Percentiles rank a stretch among this genome's conserved stretches.
Conservation (phyloP, 768 basidiomycete species). For the Tulasnella sp. region DNA sequence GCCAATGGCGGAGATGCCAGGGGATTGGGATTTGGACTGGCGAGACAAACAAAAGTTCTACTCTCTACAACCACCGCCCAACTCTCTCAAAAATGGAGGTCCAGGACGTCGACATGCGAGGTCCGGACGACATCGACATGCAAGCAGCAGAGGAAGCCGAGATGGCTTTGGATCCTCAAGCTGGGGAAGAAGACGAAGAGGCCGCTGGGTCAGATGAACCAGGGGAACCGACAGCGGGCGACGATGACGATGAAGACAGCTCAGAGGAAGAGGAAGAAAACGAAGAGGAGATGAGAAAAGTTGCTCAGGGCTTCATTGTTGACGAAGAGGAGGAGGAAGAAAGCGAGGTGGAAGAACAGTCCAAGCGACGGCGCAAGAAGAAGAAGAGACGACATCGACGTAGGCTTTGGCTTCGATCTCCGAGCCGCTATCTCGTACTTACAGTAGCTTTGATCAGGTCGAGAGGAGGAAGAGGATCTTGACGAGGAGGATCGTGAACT, state of each 20-base stretch:
- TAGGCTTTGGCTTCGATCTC: slow-evolving; percentile 32
- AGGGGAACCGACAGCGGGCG: slow-evolving; percentile 30
- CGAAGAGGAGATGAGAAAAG: slow-evolving; percentile 74
- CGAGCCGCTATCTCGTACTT: slow-evolving; percentile 18
- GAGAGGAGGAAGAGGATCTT: slow-evolving; percentile 42
- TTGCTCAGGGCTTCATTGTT: slow-evolving; percentile 89
- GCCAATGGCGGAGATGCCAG: background rate
- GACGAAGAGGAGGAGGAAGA: slow-evolving; percentile 86
- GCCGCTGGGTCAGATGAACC: slow-evolving; percentile 29
- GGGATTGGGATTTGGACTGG: slow-evolving; percentile 16
- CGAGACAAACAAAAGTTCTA: slow-evolving; percentile 18
- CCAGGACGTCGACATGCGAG: slow-evolving; percentile 16
- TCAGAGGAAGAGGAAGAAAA: slow-evolving; percentile 90
- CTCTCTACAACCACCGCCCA: slow-evolving; percentile 14
- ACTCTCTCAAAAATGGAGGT: slow-evolving; percentile 22
- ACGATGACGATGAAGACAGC: slow-evolving; percentile 51
- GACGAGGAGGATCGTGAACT: slow-evolving; percentile 88
- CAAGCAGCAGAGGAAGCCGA: slow-evolving; percentile 9
- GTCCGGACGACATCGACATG: slow-evolving; percentile 11
- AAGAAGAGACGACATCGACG: slow-evolving; percentile 56
- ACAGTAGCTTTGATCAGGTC: slow-evolving; percentile 28
- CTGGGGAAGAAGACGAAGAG: slow-evolving; percentile 10
- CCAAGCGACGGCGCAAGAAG: slow-evolving; percentile 44
- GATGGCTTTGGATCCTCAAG: slow-evolving; percentile 18
- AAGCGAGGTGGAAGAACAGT: slow-evolving; percentile 59